Evolutionary conservation across 352 stramenopile genomes (phyloP).

Genomic region (Pythium vanterpoolii): DNA sequence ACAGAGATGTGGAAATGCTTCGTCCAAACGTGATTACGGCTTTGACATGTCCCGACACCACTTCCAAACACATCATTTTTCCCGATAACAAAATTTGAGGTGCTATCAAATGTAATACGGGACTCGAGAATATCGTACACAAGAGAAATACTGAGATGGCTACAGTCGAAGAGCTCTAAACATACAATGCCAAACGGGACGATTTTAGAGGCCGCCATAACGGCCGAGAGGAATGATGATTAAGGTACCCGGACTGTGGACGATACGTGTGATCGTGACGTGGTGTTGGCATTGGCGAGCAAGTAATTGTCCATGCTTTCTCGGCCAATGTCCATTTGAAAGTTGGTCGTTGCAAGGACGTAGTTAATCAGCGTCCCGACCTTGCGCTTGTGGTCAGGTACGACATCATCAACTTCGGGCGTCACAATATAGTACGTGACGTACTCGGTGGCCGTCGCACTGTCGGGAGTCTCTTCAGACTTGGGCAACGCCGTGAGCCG

Average conservation of each 20-base stretch:
- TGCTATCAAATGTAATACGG: background rate
- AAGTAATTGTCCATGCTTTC: slow-evolving; percentile 14
- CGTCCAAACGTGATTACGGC: slow-evolving; percentile 11
- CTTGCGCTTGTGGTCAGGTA: slow-evolving; percentile 13
- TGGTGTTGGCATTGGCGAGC: background rate
- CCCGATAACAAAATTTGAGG: background rate
- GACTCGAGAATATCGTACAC: background rate
- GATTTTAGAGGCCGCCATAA: background rate
- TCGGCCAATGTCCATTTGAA: slow-evolving; percentile 9
- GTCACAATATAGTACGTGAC: slow-evolving; percentile 2
- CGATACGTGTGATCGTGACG: too few species aligned
- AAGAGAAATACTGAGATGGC: slow-evolving; percentile 1
- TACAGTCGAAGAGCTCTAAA: background rate
- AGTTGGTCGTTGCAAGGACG: slow-evolving; percentile 6
- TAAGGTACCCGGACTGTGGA: too few species aligned
- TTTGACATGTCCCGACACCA: background rate
- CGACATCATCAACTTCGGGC: background rate
- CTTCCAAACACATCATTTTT: background rate
- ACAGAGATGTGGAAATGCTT: background rate
- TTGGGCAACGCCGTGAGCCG: background rate
- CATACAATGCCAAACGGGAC: background rate
- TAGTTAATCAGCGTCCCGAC: slow-evolving; percentile 14
- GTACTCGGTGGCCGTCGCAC: background rate
- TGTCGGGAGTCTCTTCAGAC: background rate
- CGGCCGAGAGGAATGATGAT: too few species aligned